phyloP scores from a whole-genome alignment of 2,329 filamentous ascomycete genomes.

The Trichoderma sp. region DNA sequence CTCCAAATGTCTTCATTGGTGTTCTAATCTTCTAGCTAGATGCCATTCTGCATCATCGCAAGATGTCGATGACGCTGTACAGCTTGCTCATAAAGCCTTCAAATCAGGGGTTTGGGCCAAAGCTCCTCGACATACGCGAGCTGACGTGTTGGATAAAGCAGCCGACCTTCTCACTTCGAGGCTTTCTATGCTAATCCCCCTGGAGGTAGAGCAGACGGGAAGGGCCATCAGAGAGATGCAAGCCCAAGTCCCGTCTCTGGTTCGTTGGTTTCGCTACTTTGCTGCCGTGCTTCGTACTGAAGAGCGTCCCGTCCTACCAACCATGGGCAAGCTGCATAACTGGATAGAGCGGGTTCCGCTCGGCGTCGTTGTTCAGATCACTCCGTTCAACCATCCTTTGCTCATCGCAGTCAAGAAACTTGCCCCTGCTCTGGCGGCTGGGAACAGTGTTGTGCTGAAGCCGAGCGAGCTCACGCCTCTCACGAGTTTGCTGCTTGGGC shows the following conservation, averaged over 20 bases:
- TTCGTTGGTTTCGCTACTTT: constrained; percentile 73
- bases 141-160: constrained; percentile 62
- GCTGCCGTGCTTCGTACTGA: constrained; percentile 67
- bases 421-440: constrained; percentile 60
- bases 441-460: constrained; percentile 63
- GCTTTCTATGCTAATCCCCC: constrained; percentile 58
- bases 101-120: constrained; percentile 67
- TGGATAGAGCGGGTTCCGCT: constrained; percentile 57
- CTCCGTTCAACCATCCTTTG: constrained; percentile 61
- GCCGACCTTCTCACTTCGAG: constrained; percentile 55
- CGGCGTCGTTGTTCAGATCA: constrained; percentile 59
- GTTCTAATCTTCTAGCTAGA: constrained; percentile 23
- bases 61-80: constrained; percentile 36
- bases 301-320: constrained; percentile 66
- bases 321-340: constrained; percentile 60
- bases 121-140: constrained; percentile 58
- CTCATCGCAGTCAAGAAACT: constrained; percentile 62
- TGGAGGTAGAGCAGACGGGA: constrained; percentile 70
- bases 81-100: constrained; percentile 63
- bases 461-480: constrained; percentile 64
- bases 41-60: constrained; percentile 35
- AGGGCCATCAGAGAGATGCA: constrained; percentile 69
- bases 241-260: constrained; percentile 65
- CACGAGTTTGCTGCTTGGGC: constrained; percentile 60
- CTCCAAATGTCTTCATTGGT: neutral